Conservation (phyloP, 2,329 filamentous ascomycete species). For the Trichoderma simmonsii region DNA sequence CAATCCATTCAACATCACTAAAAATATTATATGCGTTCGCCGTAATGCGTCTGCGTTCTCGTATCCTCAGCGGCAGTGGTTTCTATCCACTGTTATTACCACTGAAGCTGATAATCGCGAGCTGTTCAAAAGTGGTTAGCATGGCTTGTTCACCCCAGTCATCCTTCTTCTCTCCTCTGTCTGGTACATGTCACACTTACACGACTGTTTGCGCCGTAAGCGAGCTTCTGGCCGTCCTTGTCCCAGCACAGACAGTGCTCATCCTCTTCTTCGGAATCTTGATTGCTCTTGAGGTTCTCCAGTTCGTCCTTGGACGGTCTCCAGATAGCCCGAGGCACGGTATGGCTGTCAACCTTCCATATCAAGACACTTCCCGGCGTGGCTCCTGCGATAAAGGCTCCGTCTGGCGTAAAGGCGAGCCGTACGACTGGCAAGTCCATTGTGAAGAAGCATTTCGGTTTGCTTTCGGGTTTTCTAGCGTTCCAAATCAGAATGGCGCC, state of each 20-base stretch:
- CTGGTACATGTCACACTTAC: constrained; percentile 43
- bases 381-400: constrained; percentile 60
- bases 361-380: constrained; percentile 58
- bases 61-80: neutral
- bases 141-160: too few species aligned
- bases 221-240: constrained; percentile 57
- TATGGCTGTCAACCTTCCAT: constrained; percentile 61
- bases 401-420: constrained; percentile 61
- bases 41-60: neutral
- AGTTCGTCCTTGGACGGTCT: constrained; percentile 47
- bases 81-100: constrained; percentile 38
- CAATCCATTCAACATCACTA: neutral
- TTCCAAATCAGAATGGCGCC: constrained; percentile 63
- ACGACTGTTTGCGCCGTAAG: constrained; percentile 60
- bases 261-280: constrained; percentile 51
- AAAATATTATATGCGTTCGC: neutral
- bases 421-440: constrained; percentile 58
- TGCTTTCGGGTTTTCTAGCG: constrained; percentile 51
- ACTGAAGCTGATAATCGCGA: constrained; percentile 52
- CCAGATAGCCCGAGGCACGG: constrained; percentile 60
- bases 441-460: constrained; percentile 57
- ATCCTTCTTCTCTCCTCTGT: neutral
- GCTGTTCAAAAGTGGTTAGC: constrained; percentile 29
- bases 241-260: constrained; percentile 63
- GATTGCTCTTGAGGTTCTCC: neutral